Conservation (phyloP, 306 rosid species). For the Vigna radiata region DNA sequence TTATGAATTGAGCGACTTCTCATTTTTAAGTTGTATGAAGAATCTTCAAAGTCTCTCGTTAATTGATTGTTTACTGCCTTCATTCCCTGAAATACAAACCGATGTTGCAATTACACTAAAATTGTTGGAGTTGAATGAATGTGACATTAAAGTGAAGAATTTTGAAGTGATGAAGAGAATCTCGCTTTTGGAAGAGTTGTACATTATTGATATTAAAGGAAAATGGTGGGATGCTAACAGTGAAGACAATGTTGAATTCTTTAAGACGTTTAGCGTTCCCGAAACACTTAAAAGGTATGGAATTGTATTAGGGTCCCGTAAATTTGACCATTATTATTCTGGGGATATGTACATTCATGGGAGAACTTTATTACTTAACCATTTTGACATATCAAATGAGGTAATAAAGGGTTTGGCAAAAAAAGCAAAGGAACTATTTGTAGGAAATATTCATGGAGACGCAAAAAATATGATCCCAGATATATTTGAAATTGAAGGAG, state of each 20-base stretch:
- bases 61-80: neutral
- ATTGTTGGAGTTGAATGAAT: neutral
- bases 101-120: neutral
- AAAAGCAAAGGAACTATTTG: neutral
- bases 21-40: conserved; percentile 1
- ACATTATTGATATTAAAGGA: neutral
- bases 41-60: conserved; percentile 39
- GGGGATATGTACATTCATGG: too few relatives aligned
- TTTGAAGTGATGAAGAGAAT: neutral
- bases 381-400: neutral
- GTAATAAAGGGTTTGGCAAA: neutral
- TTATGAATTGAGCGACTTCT: conserved; percentile 22
- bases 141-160: neutral
- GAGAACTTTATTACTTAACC: neutral
- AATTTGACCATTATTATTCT: rapidly evolving
- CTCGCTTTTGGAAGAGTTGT: conserved; percentile 3
- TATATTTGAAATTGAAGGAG: conserved; percentile 2
- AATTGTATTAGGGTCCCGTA: neutral
- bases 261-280: neutral
- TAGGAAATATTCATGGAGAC: neutral
- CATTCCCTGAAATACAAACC: conserved; percentile 1
- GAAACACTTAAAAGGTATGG: neutral
- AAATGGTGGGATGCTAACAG: neutral
- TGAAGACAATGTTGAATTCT: neutral
- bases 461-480: conserved; percentile 6